phyloP scores from a whole-genome alignment of 169 alveolate species.

The Cryptosporidium canis region DNA sequence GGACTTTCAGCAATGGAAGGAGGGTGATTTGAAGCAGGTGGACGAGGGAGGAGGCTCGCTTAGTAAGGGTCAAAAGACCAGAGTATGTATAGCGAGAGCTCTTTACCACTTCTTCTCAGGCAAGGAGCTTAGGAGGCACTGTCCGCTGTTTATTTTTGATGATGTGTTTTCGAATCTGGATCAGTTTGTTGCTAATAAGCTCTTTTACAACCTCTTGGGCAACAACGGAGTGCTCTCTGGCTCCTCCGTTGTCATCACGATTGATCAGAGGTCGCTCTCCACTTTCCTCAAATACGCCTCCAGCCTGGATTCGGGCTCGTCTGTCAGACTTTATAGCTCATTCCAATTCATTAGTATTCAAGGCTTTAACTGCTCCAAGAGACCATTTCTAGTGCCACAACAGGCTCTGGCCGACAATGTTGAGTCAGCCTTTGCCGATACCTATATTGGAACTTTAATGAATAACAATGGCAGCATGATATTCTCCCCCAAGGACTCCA shows the following conservation, averaged over 20 bases:
- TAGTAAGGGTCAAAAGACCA: slow-evolving; percentile 59
- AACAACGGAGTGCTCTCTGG: slow-evolving; percentile 38
- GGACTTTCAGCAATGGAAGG: slow-evolving; percentile 81
- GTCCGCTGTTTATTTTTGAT: slow-evolving; percentile 31
- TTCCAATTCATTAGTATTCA: background rate
- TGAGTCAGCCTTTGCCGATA: background rate
- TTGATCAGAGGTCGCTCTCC: slow-evolving; percentile 14
- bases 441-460: background rate
- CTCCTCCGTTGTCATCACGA: slow-evolving; percentile 11
- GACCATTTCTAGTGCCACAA: background rate
- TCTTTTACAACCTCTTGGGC: slow-evolving; percentile 30
- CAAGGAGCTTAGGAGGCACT: background rate
- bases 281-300: slow-evolving; percentile 8
- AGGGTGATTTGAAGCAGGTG: slow-evolving; percentile 78
- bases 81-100: slow-evolving; percentile 58
- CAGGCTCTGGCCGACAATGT: background rate
- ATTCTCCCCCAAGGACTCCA: slow-evolving; percentile 4
- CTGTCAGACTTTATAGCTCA: background rate
- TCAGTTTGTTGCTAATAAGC: slow-evolving; percentile 1
- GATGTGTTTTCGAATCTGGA: slow-evolving; percentile 57
- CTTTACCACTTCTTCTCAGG: background rate
- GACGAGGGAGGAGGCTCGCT: slow-evolving; percentile 79
- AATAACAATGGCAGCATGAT: background rate
- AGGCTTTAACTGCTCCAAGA: background rate
- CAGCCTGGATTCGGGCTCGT: background rate